Evolutionary conservation across 441 rosid species (phyloP), one percentile per base, ranked within the genome.

Genomic region (Kokia cookei): DNA sequence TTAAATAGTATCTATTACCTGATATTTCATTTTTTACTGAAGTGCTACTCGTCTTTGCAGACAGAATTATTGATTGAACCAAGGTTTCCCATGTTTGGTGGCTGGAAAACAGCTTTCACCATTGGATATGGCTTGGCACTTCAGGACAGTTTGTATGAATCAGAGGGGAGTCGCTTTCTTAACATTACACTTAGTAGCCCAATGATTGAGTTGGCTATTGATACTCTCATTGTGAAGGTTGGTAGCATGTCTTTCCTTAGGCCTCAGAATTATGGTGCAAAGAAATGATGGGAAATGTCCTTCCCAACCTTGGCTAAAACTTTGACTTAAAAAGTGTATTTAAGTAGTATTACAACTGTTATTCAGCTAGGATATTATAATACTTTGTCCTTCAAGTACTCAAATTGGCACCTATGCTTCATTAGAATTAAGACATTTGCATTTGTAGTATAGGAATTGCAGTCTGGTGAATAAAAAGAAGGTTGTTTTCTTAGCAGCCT

Each of bases 101-200:
- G 98, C 71, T 96, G 98, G 99, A 88, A 81, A 81, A 96, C 98
- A 24, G 87, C 96, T 50, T 96, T 96, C 81, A 96, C 99, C 19
- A 91, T 96, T 65, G 97, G 98, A 55, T 96, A 96, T 79, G 87
- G 97, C 75, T 86, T 93, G 86, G 98, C 98, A 57, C 97, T 96
- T 65, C 69, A 83, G 51, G 97, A 93, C 77, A 93, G 88, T 69
- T 76, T 96, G 81, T 92, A 92, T 74, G 83, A 85, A 73, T 89
- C 87, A 65, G 93, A 85, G 71, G 97, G 97, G 74, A 90, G 87
- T 65, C 91, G 91, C 32, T 90, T 86, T 82, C 83, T 96, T 27
- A 88, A 90, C 77, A 81, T 92, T 78, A 78, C 91, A 75, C 90
- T 92, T 50, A 95, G 96, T 73, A 87, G 90, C 45, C 93, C 98